Evolutionary conservation across 306 rosid species (phyloP).

Genomic region (Castanea mollissima): DNA sequence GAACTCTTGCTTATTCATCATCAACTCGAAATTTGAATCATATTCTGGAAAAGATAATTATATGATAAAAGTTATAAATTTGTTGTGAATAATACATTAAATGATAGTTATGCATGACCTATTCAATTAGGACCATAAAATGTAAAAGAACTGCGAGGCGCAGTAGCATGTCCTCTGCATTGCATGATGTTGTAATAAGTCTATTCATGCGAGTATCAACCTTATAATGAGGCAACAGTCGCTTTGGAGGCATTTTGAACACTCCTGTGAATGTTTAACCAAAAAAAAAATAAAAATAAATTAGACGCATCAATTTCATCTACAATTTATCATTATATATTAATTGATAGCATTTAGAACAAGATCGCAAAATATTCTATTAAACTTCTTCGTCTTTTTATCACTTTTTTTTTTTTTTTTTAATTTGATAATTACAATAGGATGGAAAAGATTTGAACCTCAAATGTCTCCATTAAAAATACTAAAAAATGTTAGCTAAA

Average conservation of each 20-base stretch:
- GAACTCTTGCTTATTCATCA: constrained; percentile 50
- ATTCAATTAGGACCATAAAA: constrained; percentile 42
- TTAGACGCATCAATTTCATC: background rate
- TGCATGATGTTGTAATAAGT: constrained; percentile 75
- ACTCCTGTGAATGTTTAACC: constrained; percentile 41
- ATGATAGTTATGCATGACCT: background rate
- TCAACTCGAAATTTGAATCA: constrained; percentile 56
- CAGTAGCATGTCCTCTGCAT: constrained; percentile 89
- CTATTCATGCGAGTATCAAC: constrained; percentile 51
- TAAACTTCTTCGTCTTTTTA: too few species aligned
- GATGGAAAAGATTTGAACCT: too few species aligned
- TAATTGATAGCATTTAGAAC: too few species aligned
- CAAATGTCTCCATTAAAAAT: too few species aligned
- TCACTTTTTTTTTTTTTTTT: too few species aligned
- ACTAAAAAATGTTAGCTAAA: too few species aligned
- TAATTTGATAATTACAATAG: too few species aligned
- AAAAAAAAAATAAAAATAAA: background rate
- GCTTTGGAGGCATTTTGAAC: constrained; percentile 87
- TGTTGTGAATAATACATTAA: background rate
- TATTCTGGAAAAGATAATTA: constrained; percentile 38
- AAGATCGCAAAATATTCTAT: too few species aligned
- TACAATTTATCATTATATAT: too few species aligned
- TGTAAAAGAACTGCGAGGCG: constrained; percentile 63
- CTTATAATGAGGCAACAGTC: constrained; percentile 84
- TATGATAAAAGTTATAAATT: background rate